Conservation (phyloP, 495 filamentous ascomycete species). For the Trichodelitschia bisporula region DNA sequence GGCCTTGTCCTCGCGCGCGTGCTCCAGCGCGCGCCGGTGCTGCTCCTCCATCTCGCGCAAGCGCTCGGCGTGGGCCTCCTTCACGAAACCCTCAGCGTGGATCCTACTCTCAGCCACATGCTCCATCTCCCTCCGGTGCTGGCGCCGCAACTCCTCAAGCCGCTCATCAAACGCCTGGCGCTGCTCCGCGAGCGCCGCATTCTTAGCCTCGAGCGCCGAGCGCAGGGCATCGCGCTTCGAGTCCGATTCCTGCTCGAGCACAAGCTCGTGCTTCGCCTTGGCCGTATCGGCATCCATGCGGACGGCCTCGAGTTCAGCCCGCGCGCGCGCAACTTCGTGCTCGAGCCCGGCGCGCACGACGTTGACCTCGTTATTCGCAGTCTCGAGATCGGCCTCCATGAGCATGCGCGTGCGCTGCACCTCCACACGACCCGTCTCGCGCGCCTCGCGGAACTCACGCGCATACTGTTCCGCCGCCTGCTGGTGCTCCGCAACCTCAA, state of each 20-base stretch:
- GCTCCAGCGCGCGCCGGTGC: constrained; percentile 47
- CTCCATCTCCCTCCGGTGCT: constrained; percentile 45
- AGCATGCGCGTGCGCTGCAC: constrained; percentile 50
- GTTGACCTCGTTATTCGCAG: constrained; percentile 61
- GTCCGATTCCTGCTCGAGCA: constrained; percentile 49
- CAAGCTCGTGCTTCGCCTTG: constrained; percentile 45
- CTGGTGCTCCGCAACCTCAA: constrained; percentile 41
- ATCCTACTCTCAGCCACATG: constrained; percentile 15
- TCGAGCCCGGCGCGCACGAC: constrained; percentile 55
- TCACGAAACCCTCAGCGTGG: neutral
- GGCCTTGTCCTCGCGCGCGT: constrained; percentile 21
- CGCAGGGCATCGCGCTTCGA: constrained; percentile 24
- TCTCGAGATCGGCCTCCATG: constrained; percentile 59
- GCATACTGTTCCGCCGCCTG: constrained; percentile 39
- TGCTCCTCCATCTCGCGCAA: constrained; percentile 25
- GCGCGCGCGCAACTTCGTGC: constrained; percentile 37
- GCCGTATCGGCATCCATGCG: constrained; percentile 49
- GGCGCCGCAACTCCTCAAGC: constrained; percentile 32
- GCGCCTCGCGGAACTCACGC: constrained; percentile 61
- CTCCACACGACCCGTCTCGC: constrained; percentile 49
- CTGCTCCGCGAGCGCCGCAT: constrained; percentile 40
- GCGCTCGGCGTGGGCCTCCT: neutral
- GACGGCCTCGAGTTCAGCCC: constrained; percentile 44
- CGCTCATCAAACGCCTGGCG: constrained; percentile 45
- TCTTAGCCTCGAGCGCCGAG: constrained; percentile 32